phyloP scores from a whole-genome alignment of 371 early-diverging fungal genomes.

The Syncephalastrum contaminatum region DNA sequence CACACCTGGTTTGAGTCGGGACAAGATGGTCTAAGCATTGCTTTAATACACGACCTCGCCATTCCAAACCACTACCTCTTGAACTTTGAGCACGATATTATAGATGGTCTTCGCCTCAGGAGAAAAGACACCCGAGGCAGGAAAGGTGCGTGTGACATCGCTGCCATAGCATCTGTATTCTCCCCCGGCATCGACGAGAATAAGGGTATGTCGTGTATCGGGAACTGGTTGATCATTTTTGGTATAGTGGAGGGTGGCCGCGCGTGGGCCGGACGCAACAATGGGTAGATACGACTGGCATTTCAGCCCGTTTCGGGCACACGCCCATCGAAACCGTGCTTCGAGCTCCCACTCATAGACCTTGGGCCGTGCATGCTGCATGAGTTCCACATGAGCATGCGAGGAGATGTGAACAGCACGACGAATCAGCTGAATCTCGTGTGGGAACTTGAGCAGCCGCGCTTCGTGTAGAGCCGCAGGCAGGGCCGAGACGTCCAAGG shows the following conservation, averaged over 20 bases:
- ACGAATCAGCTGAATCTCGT: slow-evolving; percentile 49
- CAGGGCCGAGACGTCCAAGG: slow-evolving; percentile 4
- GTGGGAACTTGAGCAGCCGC: slow-evolving; percentile 52
- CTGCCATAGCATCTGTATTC: slow-evolving; percentile 81
- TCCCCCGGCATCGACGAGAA: slow-evolving; percentile 89
- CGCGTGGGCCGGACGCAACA: slow-evolving; percentile 57
- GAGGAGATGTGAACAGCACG: slow-evolving; percentile 36
- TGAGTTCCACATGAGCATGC: slow-evolving; percentile 40
- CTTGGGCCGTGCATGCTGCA: slow-evolving; percentile 38
- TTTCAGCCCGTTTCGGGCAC: slow-evolving; percentile 46
- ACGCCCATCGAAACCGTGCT: slow-evolving; percentile 56
- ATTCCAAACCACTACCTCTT: slow-evolving; percentile 52
- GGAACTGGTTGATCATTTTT: slow-evolving; percentile 37
- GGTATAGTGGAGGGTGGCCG: slow-evolving; percentile 59
- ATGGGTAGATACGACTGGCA: slow-evolving; percentile 59
- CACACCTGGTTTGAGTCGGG: slow-evolving; percentile 70
- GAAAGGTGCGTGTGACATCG: slow-evolving; percentile 90
- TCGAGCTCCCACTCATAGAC: slow-evolving; percentile 56
- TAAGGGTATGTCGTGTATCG: slow-evolving; percentile 35
- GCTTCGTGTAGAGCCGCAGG: slow-evolving; percentile 41
- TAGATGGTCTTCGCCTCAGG: slow-evolving; percentile 77
- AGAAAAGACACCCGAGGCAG: slow-evolving; percentile 75
- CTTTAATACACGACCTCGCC: slow-evolving; percentile 10
- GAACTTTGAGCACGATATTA: slow-evolving; percentile 80
- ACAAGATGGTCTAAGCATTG: slow-evolving; percentile 38